A percentile compares a stretch with the other conserved stretches of the same genome.
Evolutionary conservation across 1,284 basidiomycete species (phyloP).

Genomic region (Takashimella koratensis): DNA sequence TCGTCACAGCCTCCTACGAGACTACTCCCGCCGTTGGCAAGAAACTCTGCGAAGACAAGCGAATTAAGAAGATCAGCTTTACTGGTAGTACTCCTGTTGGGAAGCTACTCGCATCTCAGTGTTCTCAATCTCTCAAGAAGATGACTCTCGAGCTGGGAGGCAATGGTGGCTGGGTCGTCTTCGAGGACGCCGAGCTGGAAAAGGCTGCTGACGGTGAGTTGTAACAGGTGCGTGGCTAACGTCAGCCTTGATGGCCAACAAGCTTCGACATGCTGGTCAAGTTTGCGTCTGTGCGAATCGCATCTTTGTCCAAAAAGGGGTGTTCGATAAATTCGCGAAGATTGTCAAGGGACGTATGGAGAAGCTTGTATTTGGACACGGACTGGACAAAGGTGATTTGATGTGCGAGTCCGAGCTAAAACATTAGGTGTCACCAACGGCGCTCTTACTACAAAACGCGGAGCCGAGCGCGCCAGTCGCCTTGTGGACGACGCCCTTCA

Average conservation of each 20-base stretch:
- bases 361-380: constrained; percentile 81
- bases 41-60: constrained; percentile 28
- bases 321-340: constrained; percentile 32
- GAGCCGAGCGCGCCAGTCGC: constrained; percentile 72
- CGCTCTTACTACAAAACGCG: constrained; percentile 77
- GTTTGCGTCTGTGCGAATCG: constrained; percentile 63
- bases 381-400: constrained; percentile 71
- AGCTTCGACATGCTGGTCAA: constrained; percentile 85
- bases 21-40: constrained; percentile 36
- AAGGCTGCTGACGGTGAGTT: constrained; percentile 28
- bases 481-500: constrained; percentile 79
- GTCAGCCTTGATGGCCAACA: constrained; percentile 63
- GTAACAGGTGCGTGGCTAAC: background rate
- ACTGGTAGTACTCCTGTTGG: constrained; percentile 68
- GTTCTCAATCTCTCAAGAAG: constrained; percentile 47
- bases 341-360: constrained; percentile 54
- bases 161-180: constrained; percentile 44
- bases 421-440: constrained; percentile 86
- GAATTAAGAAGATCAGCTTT: constrained; percentile 71
- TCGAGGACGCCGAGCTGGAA: constrained; percentile 46
- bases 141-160: constrained; percentile 48
- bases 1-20: constrained; percentile 66
- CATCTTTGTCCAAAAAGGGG: constrained; percentile 67
- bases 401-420: constrained; percentile 86
- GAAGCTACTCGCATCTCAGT: constrained; percentile 18